Evolutionary conservation across 345 rosid species (phyloP), one percentile per base, ranked within the genome.

Genomic region (Mangifera indica): DNA sequence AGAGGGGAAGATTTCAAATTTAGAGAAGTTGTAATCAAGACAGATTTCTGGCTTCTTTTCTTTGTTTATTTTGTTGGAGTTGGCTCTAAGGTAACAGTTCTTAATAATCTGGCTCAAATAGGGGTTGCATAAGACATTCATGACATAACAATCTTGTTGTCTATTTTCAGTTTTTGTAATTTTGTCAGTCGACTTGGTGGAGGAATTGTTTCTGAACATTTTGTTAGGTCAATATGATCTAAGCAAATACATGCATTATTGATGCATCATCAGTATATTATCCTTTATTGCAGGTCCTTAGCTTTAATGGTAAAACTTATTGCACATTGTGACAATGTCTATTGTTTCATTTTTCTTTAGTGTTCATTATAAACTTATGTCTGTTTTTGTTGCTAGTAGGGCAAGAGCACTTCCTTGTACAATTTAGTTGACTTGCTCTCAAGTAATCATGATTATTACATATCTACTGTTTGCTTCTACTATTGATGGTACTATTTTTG

Each of bases 31-130:
- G 60, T 86, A 65, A 51, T 89, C 69, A 87, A 89, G 80, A 91
- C 94, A 34, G 94, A 89, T 84, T 89, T 87, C 80, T 89, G 94
- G 94, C 90, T 87, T 56, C 90, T 89, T 72, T 89, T 84, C 80
- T 77, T 79, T 58, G 87, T 83, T 71, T 89, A 80, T 79, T 89
- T 89, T 71, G 79, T 77, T 10, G 91, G 91, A 71, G 91, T 87
- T 69, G 91, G 91, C 51, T 84, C 94, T 3, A 90, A 90, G 40
- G 86, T 87, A 22, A 89, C 94, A 0, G 87, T 87, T 67, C 88
- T 89, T 57, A 89, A 89, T 76, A 89, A 89, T 72, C 82, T 89
- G 51, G 91, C 91, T 7, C 91, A 89, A 80, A 87, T 89, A 13
- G 91, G 94, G 79, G 84, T 82, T 54, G 89, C 93, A 29, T 84